Base-by-base conservation (phyloP, 2,329 filamentous ascomycete genomes). In the Trichoderma endophyticum region DNA sequence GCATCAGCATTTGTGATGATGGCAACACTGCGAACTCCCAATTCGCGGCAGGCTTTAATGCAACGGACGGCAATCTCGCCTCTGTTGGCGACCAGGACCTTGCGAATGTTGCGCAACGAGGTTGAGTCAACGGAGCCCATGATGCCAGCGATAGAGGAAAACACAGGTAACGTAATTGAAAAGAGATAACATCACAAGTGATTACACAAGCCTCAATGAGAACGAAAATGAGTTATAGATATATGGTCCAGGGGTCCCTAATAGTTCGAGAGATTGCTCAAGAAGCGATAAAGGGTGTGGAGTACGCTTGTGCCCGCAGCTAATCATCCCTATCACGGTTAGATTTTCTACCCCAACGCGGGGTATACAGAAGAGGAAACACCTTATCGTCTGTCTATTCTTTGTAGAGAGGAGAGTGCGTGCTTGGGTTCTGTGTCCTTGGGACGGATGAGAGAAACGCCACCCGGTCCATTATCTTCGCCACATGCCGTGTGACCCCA, bases 31-130 rank as follows among this genome's bases (percentile, higher is more conserved):
- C 11, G 6, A n/a, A 56, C 28, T 56, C 63, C 39, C 43, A 51
- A 48, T 3, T 66, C 39, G 43, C 63, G 57, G 18, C 57, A 60
- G 12, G 63, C 43, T 39, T 66, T 66, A 43, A 90, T 89, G 51
- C 94, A 91, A 71, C 92, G 88, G 80, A 93, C 83, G 26, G 92
- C 92, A 75, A 93, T 93, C 77, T 93, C 91, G 73, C 91, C 92
- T 74, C 92, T 86, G 77, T 94, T 94, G 11, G 92, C 92, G 75
- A 94, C 92, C 28, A 66, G n/a, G 9, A 60, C 57, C n/a, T 34
- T 60, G 57, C 30, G 57, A 60, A 60, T 60, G 57, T 60, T 60
- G 11, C 28, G 28, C 18, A 60, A 30, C 28, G 57, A 60, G 6
- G 57, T 34, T 34, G 12, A 60, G 8, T 60, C 48, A 54, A 54